Evolutionary conservation across 2,329 filamentous ascomycete genomes (phyloP).

Genomic region (Trichoderma sp.): DNA sequence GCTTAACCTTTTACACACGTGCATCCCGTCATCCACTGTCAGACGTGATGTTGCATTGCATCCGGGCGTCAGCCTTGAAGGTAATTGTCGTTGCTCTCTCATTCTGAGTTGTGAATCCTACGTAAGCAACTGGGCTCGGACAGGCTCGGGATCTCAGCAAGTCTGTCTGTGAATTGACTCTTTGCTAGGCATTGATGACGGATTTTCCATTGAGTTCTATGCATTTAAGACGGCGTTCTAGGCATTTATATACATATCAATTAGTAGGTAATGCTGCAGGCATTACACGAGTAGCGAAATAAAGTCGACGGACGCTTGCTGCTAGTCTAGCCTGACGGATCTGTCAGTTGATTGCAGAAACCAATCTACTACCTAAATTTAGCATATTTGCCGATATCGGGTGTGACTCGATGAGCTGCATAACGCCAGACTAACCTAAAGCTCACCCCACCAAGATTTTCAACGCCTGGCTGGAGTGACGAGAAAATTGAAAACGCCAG

Average conservation of each 20-base stretch:
- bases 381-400: constrained; percentile 27
- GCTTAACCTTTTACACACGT: background rate
- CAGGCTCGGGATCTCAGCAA: background rate
- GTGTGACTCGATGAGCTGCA: constrained; percentile 25
- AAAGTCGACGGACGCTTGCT: background rate
- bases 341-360: background rate
- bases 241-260: background rate
- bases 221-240: background rate
- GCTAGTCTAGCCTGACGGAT: background rate
- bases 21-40: background rate
- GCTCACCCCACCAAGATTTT: constrained; percentile 25
- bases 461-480: background rate
- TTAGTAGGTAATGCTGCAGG: background rate
- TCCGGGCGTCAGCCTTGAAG: background rate
- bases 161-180: background rate
- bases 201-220: background rate
- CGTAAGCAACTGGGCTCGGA: background rate
- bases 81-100: background rate
- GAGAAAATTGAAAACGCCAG: constrained; percentile 18
- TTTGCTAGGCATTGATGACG: background rate
- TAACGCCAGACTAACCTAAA: background rate
- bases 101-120: background rate
- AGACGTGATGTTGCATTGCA: background rate
- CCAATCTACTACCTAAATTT: constrained; percentile 3
- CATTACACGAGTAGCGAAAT: background rate